A percentile compares a stretch with the other conserved stretches of the same genome.
Conservation (phyloP, 139 green algal species). For the Chlorella ohadii region DNA sequence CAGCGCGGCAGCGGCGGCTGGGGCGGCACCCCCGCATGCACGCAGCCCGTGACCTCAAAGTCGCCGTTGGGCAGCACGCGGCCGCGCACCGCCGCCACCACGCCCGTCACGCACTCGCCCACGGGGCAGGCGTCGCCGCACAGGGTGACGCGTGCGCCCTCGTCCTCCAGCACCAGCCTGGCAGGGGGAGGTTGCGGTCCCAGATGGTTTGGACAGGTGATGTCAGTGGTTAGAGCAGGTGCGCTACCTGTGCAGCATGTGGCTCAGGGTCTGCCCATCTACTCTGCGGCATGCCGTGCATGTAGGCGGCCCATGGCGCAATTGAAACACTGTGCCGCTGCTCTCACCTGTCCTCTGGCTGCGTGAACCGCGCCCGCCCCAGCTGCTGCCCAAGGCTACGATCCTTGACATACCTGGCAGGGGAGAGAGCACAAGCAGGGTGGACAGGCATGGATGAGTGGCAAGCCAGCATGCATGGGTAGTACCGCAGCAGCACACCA, state of each 20-base stretch:
- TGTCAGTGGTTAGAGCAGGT: too few relatives aligned
- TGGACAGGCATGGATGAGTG: neutral
- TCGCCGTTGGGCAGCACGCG: constrained; percentile 66
- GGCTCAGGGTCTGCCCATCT: too few relatives aligned
- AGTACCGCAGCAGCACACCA: neutral
- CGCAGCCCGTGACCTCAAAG: constrained; percentile 72
- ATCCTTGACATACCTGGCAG: constrained; percentile 72
- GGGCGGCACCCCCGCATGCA: constrained; percentile 45
- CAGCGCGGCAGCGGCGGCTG: constrained; percentile 50
- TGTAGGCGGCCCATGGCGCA: too few relatives aligned
- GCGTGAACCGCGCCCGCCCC: constrained; percentile 66
- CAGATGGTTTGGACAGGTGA: neutral
- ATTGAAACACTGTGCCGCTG: neutral
- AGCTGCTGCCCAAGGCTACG: constrained; percentile 19
- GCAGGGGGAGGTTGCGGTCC: neutral
- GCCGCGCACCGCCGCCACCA: constrained; percentile 87
- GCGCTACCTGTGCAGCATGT: too few relatives aligned
- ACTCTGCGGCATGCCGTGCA: neutral
- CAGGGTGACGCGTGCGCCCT: constrained; percentile 87
- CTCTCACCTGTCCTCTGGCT: constrained; percentile 71
- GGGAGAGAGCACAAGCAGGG: neutral
- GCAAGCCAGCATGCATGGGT: neutral
- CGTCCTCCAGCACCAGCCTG: constrained; percentile 92
- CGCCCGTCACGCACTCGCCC: constrained; percentile 77
- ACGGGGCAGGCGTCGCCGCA: constrained; percentile 53